Evolutionary conservation across 495 filamentous ascomycete species (phyloP).

Genomic region (Astrothelium subdiscretum): DNA sequence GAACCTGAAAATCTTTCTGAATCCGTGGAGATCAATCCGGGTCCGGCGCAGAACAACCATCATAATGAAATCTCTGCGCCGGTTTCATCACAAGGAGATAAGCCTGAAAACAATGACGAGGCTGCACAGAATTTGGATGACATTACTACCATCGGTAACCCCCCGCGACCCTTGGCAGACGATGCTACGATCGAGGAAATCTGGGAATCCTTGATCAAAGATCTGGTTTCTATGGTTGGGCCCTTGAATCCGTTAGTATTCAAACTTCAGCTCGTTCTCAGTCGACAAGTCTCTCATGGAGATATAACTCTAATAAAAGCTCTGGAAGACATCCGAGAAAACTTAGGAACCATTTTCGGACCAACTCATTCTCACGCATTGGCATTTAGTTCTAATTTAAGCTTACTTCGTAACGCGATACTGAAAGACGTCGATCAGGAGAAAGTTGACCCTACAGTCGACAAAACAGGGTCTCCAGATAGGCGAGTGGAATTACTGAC

Average conservation of each 20-base stretch:
- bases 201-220: not conserved
- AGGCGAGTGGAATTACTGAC: not conserved
- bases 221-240: conserved; percentile 1
- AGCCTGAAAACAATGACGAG: not conserved
- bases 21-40: not conserved
- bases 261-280: not conserved
- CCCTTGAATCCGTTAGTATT: conserved; percentile 6
- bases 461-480: not conserved
- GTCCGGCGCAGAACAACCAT: not conserved
- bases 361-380: not conserved
- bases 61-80: not conserved
- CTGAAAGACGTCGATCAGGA: not conserved
- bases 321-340: not conserved
- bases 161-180: not conserved
- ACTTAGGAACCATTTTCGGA: not conserved
- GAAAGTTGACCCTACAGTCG: not conserved
- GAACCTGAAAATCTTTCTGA: conserved; percentile 7
- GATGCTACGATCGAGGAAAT: conserved; percentile 1
- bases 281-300: not conserved
- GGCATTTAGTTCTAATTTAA: not conserved
- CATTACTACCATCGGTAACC: not conserved
- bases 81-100: not conserved
- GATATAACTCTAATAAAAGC: not conserved
- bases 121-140: not conserved
- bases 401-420: not conserved